Conservation (phyloP, 2,329 filamentous ascomycete species). For the Aspergillus aculeatinus region DNA sequence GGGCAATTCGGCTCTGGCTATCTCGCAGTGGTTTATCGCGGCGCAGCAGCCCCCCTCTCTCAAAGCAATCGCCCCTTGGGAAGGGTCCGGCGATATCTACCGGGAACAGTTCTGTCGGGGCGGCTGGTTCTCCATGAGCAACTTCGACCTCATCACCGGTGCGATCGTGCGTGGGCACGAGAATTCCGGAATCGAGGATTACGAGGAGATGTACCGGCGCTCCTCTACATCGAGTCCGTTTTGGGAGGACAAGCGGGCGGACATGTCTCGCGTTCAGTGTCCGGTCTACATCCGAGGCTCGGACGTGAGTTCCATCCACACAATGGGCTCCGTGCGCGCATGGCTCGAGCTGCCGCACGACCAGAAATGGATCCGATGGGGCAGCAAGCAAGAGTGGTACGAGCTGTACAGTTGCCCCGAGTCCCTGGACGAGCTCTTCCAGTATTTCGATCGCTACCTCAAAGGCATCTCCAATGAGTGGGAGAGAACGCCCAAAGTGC, state of each 20-base stretch:
- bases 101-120: conserved; percentile 49
- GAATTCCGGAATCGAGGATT: conserved; percentile 39
- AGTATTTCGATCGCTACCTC: conserved; percentile 51
- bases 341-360: conserved; percentile 39
- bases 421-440: conserved; percentile 38
- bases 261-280: conserved; percentile 37
- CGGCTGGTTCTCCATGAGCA: conserved; percentile 40
- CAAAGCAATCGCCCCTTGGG: conserved; percentile 49
- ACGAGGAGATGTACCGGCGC: conserved; percentile 43
- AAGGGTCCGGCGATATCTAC: conserved; percentile 48
- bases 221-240: conserved; percentile 35
- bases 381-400: conserved; percentile 48
- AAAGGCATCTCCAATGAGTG: conserved; percentile 47
- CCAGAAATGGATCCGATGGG: conserved; percentile 48
- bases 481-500: conserved; percentile 49
- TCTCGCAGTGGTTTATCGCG: conserved; percentile 46
- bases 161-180: conserved; percentile 36
- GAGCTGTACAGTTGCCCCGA: conserved; percentile 42
- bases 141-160: conserved; percentile 45
- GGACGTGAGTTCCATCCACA: conserved; percentile 35
- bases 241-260: conserved; percentile 42
- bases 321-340: conserved; percentile 38
- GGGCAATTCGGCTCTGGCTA: conserved; percentile 47
- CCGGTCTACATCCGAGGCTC: conserved; percentile 39
- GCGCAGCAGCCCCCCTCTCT: conserved; percentile 44